Percentiles rank a stretch among this genome's conserved stretches.
These are phyloP conservation scores for Fusarium sp. DNA, from an alignment of 2,329 filamentous ascomycete species.

Conservation along the genomic window DNA sequence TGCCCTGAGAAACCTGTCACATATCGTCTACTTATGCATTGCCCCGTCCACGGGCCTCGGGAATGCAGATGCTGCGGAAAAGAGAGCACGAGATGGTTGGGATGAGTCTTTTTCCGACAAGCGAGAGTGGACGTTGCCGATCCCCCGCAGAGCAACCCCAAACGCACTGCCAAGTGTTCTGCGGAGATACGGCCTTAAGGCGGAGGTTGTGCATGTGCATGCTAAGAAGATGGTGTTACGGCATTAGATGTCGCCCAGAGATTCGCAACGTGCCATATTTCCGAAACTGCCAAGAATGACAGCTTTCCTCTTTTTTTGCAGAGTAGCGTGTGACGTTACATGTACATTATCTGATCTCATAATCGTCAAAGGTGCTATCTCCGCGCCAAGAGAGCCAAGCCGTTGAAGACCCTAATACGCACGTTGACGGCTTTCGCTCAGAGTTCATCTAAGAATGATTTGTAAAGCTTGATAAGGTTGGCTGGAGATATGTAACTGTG, in stretches of 20 bases:
- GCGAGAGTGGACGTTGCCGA: slow-evolving; percentile 4
- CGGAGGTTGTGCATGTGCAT: not conserved
- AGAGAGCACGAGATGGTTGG: not conserved
- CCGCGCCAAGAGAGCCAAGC: too few species aligned
- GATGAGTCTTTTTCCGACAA: slow-evolving; percentile 16
- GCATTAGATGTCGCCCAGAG: not conserved
- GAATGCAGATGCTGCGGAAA: slow-evolving; percentile 2
- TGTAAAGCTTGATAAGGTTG: too few species aligned
- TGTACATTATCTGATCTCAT: too few species aligned
- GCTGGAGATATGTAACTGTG: too few species aligned
- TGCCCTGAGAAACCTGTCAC: not conserved
- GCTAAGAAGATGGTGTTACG: not conserved
- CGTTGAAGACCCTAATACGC: too few species aligned
- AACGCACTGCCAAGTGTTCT: not conserved
- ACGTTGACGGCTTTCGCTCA: too few species aligned
- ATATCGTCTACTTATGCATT: not conserved
- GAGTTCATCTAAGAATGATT: too few species aligned
- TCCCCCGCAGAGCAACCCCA: slow-evolving; percentile 17
- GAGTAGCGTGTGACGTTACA: not conserved
- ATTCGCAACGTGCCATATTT: not conserved
- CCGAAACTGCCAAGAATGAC: not conserved
- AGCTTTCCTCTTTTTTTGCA: too few species aligned
- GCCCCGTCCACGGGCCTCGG: not conserved
- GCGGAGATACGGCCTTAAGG: not conserved
- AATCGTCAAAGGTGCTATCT: too few species aligned